Base-by-base conservation (phyloP, 2,329 filamentous ascomycete species). In the Alternaria ethzedia region DNA sequence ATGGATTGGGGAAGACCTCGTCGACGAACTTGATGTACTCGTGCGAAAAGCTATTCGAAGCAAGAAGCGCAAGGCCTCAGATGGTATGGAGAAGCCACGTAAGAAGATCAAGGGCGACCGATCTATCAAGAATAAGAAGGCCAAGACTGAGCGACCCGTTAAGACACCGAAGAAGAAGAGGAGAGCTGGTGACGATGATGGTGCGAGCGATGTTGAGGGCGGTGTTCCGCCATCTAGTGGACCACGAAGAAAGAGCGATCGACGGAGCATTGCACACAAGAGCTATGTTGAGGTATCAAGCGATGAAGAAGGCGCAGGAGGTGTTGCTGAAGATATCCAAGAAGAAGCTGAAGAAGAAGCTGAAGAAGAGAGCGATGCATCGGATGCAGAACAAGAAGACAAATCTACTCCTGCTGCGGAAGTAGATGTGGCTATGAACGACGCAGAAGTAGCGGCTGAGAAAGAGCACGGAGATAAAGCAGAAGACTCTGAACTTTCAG, bases 11-110 rank as follows among this genome's bases (percentile, higher is more conserved):
- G 90, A 94, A 13, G 91, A 90, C 23, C 80, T 85, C 17, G 91
- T 93, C 44, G 91, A 94, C 63, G 86, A 87, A 57, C 84, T 98
- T 26, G 94, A 97, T 69, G 88, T 89, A 20, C 79, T 94, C 49
- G 92, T 97, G 63, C 89, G 90, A 72, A 89, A 79, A 44, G 83
- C 82, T 15, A 82, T 96, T 78, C 93, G 90, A 83, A 83, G 83
- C 28, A 88, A 84, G 80, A 85, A 84, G 75, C 65, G 76, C 28
- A 78, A 77, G 52, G 79, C 79, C 6, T 66, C 63, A 25, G 70
- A 76, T 43, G 65, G 70, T 55, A 64, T 54, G 23, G 73, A 76
- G 52, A 69, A 77, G 26, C 56, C 72, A 17, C 74, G 74, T 12
- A 81, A 80, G 70, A 82, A 80, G 64, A 68, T 70, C 4, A 75